These are phyloP conservation scores for Phyllosticta citrichinensis DNA, from an alignment of 2,329 filamentous ascomycete species.

Conservation along the genomic window DNA sequence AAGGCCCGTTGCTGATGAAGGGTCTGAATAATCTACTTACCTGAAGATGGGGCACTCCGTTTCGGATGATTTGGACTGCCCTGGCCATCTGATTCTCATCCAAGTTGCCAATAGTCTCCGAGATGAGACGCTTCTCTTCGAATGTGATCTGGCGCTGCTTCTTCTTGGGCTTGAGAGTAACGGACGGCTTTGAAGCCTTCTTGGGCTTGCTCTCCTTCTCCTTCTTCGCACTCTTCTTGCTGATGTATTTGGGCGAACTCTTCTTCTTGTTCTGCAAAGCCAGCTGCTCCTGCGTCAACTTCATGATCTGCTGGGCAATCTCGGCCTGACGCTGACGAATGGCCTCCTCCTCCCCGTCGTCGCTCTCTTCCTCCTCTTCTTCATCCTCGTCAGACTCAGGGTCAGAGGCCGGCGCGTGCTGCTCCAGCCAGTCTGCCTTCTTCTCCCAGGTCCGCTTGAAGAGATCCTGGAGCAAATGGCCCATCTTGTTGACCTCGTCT, in stretches of 20 bases:
- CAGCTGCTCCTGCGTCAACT: conserved; percentile 8
- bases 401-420: conserved; percentile 58
- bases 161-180: conserved; percentile 36
- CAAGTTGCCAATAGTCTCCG: conserved; percentile 71
- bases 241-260: conserved; percentile 38
- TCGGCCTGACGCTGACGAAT: conserved; percentile 48
- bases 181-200: conserved; percentile 20
- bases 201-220: conserved; percentile 19
- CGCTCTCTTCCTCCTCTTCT: conserved; percentile 62
- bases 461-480: conserved; percentile 60
- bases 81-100: conserved; percentile 67
- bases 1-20: neutral
- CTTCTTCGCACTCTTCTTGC: conserved; percentile 37
- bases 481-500: conserved; percentile 63
- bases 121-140: conserved; percentile 85
- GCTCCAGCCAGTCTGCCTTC: conserved; percentile 72
- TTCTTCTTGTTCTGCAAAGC: conserved; percentile 36
- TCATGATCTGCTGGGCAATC: conserved; percentile 42
- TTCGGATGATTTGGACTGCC: conserved; percentile 83
- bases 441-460: conserved; percentile 68
- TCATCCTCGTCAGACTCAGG: conserved; percentile 56
- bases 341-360: conserved; percentile 44
- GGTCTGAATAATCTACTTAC: conserved; percentile 23
- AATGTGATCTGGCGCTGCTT: conserved; percentile 59
- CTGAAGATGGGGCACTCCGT: conserved; percentile 65